A percentile compares a stretch with the other conserved stretches of the same genome.
Conservation (phyloP, 2,329 filamentous ascomycete species). For the Paramyrothecium roridum region DNA sequence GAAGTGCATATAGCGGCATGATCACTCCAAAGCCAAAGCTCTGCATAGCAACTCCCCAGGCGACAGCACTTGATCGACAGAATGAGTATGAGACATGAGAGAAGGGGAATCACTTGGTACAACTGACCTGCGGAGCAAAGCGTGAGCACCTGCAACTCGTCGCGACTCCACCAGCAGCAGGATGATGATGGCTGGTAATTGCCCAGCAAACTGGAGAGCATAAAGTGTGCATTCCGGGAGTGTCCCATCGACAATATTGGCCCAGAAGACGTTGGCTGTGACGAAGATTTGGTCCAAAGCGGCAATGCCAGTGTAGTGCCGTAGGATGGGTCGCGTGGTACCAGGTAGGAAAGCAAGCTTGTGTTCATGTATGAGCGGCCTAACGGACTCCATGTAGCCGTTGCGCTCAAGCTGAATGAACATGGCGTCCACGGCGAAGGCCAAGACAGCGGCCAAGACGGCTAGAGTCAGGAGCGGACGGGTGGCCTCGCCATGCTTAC, state of each 20-base stretch:
- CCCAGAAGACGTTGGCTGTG: conserved; percentile 16
- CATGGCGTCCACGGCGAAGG: conserved; percentile 17
- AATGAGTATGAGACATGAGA: background rate
- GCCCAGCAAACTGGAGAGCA: background rate
- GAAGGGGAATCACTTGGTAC: background rate
- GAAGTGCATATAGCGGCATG: conserved; percentile 14
- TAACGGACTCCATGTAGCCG: conserved; percentile 11
- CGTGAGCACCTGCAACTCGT: background rate
- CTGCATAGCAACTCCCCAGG: conserved; percentile 18
- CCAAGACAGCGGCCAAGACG: conserved; percentile 9
- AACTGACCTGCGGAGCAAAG: background rate
- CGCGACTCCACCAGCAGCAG: background rate
- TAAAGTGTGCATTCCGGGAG: background rate
- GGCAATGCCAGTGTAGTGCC: conserved; percentile 12
- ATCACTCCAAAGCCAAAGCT: conserved; percentile 16
- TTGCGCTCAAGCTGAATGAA: conserved; percentile 16
- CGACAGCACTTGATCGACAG: conserved; percentile 1
- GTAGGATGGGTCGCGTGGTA: conserved; percentile 12
- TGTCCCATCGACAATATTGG: conserved; percentile 16
- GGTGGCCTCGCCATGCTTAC: conserved; percentile 3
- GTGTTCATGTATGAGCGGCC: conserved; percentile 10
- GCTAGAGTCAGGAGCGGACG: conserved; percentile 9
- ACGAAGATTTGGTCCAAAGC: conserved; percentile 13
- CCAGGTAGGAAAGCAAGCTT: conserved; percentile 14
- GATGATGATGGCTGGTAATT: background rate